Evolutionary conservation across 139 green algal species (phyloP), one percentile per base, ranked within the genome.

Genomic region (Chloropicon primus): DNA sequence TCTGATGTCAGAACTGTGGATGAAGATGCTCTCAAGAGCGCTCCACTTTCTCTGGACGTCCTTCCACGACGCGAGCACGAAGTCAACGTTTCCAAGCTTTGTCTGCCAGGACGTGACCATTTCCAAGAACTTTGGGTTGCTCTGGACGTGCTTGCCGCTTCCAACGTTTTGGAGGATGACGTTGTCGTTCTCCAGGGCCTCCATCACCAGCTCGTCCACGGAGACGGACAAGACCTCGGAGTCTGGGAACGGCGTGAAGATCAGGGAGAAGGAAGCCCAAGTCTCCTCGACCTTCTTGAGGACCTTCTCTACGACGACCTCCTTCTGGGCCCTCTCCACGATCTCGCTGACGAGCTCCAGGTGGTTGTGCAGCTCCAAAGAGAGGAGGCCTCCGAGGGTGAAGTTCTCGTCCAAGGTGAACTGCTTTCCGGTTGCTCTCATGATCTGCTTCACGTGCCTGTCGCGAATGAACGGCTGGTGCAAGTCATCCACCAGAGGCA

Each of bases 21-120:
- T 79, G 76, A 97, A 97, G 78, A 97, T 97, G 76, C 83, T 87
- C 84, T 97, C 90, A 27, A 97, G 85, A 23, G 89, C 88, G 79
- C 91, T 88, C 93, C 93, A 97, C 84, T 96, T 96, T 83, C 90
- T 92, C 84, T 97, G 92, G 62, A 95, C 90, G 54, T 96, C 89
- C 17, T 28, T 27, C 93, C 93, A 97, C 17, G 87, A 91, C 27
- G 73, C 79, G 25, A 97, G 82, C 41, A 93, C 85, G 10, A 80
- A 81, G 81, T 96, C 92, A 53, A 97, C 91, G 0, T 83, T 87
- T 54, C 89, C 91, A 75, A 97, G 88, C 78, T 93, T 92, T 72
- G 86, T 89, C 86, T 97, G 93, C 92, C 90, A 97, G 28, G 83
- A 84, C 22, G 84, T 83, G 24, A 97, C 93, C 0, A 86, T 83